Percentiles rank a stretch among this genome's conserved stretches.
Evolutionary conservation across 345 rosid genomes (phyloP).

Genomic region (Garcia nutans): DNA sequence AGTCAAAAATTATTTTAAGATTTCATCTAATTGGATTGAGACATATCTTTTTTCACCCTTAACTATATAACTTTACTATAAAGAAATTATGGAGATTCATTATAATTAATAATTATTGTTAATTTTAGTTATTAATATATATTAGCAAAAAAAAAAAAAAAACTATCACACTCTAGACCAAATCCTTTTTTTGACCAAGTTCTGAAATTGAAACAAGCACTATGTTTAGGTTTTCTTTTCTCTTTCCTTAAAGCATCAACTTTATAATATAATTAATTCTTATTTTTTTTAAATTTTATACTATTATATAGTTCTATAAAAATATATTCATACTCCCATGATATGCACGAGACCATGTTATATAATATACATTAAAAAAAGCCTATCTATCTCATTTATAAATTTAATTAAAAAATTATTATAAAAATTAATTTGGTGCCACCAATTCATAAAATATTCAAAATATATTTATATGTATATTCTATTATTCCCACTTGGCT

Average conservation of each 20-base stretch:
- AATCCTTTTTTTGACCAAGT: neutral
- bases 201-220: neutral
- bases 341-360: constrained; percentile 10
- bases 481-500: neutral
- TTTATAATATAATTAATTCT: neutral
- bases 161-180: neutral
- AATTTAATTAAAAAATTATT: neutral
- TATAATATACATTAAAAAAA: too few relatives aligned
- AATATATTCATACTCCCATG: neutral
- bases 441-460: constrained; percentile 4
- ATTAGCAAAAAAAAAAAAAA: too few relatives aligned
- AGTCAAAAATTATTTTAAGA: too few relatives aligned
- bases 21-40: too few relatives aligned
- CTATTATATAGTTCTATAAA: neutral
- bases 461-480: neutral
- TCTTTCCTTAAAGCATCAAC: constrained; percentile 12
- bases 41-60: too few relatives aligned
- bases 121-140: neutral
- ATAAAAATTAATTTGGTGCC: neutral
- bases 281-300: too few relatives aligned
- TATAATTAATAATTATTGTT: neutral
- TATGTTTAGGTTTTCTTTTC: neutral
- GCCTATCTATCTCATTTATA: too few relatives aligned
- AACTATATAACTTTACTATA: too few relatives aligned
- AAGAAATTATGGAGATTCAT: too few relatives aligned